Conservation (phyloP, 2,329 filamentous ascomycete species). For the Huntiella omanensis region DNA sequence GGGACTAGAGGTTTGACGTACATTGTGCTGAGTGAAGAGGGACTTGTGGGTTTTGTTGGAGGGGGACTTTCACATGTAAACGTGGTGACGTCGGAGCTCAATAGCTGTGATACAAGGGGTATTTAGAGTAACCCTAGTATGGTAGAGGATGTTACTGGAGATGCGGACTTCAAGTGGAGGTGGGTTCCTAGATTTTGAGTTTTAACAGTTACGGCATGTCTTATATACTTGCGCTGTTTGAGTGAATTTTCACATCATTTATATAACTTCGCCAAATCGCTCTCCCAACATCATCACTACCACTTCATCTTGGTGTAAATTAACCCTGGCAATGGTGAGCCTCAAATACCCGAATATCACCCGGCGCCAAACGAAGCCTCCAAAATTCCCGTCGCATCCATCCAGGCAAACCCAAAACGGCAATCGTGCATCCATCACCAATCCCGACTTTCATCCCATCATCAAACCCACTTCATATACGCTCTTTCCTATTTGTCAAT, state of each 20-base stretch:
- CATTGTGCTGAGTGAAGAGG: neutral
- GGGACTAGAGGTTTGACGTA: neutral
- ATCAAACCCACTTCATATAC: neutral
- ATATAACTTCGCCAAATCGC: too few relatives aligned
- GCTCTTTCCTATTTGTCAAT: neutral
- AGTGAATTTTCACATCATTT: too few relatives aligned
- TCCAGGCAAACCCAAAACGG: neutral
- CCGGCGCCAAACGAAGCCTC: constrained; percentile 8
- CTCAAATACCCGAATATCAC: constrained; percentile 4
- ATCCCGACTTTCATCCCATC: neutral
- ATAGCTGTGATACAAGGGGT: too few relatives aligned
- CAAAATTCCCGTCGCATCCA: neutral
- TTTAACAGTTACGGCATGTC: too few relatives aligned
- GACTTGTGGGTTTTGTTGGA: neutral
- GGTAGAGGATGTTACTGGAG: too few relatives aligned
- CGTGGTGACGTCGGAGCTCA: neutral
- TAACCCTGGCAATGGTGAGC: neutral
- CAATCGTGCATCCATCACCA: neutral
- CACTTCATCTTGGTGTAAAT: too few relatives aligned
- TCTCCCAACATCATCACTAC: too few relatives aligned
- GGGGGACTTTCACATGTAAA: neutral
- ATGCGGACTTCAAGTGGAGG: too few relatives aligned
- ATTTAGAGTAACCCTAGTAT: too few relatives aligned
- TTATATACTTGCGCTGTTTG: too few relatives aligned
- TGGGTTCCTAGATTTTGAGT: too few relatives aligned